phyloP scores from a whole-genome alignment of 2,329 filamentous ascomycete species.

The Plenodomus lindquistii region DNA sequence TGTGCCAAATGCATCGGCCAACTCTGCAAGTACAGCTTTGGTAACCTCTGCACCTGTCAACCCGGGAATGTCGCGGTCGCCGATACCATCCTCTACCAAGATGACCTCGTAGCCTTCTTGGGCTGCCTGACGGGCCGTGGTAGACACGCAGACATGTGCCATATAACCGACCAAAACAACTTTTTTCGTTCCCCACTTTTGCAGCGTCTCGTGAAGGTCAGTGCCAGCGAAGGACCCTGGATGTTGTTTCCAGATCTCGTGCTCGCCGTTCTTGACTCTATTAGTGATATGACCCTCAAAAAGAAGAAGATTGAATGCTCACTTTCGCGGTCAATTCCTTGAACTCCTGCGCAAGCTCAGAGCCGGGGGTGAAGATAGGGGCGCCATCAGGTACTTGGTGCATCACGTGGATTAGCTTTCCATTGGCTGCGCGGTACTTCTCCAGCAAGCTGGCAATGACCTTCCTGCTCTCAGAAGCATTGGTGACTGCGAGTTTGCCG shows the following conservation, averaged over 20 bases:
- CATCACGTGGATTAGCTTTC: conserved; percentile 64
- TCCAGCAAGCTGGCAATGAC: conserved; percentile 61
- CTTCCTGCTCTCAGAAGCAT: conserved; percentile 58
- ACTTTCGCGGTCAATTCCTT: conserved; percentile 58
- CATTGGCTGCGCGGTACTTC: conserved; percentile 60
- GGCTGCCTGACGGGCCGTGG: conserved; percentile 63
- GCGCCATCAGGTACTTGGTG: conserved; percentile 64
- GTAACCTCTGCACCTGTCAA: conserved; percentile 59
- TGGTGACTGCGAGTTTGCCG: conserved; percentile 60
- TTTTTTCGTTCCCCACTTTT: conserved; percentile 58
- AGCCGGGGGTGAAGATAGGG: conserved; percentile 68
- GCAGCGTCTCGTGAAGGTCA: conserved; percentile 59
- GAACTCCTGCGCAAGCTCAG: conserved; percentile 63
- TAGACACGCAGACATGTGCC: conserved; percentile 68
- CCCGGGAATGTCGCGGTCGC: conserved; percentile 69
- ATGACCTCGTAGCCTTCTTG: conserved; percentile 68
- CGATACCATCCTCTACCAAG: conserved; percentile 64
- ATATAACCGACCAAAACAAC: conserved; percentile 66
- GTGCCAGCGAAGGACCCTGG: conserved; percentile 66
- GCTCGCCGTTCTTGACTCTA: conserved; percentile 53
- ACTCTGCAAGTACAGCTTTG: conserved; percentile 56
- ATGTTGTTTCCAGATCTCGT: conserved; percentile 59
- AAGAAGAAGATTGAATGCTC: neutral
- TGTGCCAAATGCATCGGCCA: conserved; percentile 67
- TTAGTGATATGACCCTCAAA: neutral